Evolutionary conservation across 1,284 basidiomycete species (phyloP).

Genomic region (Sanguinoderma infundibulare): DNA sequence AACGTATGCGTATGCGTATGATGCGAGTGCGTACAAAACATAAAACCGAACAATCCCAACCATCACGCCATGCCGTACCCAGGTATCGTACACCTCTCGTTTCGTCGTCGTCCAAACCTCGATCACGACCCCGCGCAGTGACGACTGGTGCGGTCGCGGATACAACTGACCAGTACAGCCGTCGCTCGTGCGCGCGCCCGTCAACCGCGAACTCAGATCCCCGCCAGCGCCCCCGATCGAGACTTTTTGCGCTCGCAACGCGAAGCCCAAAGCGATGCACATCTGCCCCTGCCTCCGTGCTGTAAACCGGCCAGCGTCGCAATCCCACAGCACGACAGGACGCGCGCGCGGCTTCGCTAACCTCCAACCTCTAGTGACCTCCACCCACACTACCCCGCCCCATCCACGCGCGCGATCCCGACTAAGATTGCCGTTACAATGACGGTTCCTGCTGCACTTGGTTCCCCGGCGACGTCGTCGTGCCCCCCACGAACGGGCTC

Average conservation of each 20-base stretch:
- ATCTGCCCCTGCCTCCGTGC: not conserved
- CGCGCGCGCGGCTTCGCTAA: not conserved
- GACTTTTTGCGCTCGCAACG: conserved; percentile 10
- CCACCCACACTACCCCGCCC: not conserved
- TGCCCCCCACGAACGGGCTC: conserved; percentile 14
- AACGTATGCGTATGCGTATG: not conserved
- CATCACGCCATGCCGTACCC: not conserved
- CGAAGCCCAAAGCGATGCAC: conserved; percentile 23
- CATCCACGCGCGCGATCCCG: not conserved
- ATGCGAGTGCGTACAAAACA: not conserved
- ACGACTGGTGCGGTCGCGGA: not conserved
- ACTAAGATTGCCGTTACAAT: conserved; percentile 33
- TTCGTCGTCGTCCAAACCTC: not conserved
- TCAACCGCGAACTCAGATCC: conserved; percentile 16
- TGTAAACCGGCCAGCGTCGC: not conserved
- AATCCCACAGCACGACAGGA: not conserved
- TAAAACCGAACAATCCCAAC: not conserved
- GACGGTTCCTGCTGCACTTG: conserved; percentile 24
- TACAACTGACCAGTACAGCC: not conserved
- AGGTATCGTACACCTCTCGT: conserved; percentile 13
- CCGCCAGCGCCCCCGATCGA: conserved; percentile 28
- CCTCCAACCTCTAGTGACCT: not conserved
- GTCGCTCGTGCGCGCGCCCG: not conserved
- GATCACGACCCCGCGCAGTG: not conserved
- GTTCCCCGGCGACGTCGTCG: conserved; percentile 4